A percentile compares a stretch with the other conserved stretches of the same genome.
Evolutionary conservation across 306 rosid genomes (phyloP).

Genomic region (Lathyrus oleraceus): DNA sequence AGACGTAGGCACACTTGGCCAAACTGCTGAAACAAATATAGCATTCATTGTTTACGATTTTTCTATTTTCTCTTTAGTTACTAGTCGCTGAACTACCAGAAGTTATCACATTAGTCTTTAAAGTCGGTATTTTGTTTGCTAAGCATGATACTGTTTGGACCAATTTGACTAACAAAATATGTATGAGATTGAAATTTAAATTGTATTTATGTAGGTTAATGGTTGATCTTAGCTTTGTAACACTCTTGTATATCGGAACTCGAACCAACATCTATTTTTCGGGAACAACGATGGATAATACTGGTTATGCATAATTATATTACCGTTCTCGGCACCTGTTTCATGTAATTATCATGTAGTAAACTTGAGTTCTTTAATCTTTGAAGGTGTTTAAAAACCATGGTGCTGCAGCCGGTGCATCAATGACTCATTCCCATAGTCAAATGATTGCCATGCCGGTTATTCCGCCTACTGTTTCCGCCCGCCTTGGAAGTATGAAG

Average conservation of each 20-base stretch:
- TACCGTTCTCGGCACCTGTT: not conserved
- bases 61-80: too few relatives aligned
- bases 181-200: not conserved
- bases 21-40: too few relatives aligned
- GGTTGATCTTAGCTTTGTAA: not conserved
- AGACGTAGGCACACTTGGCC: too few relatives aligned
- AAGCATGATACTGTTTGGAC: not conserved
- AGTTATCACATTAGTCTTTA: not conserved
- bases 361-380: constrained; percentile 17
- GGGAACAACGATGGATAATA: not conserved
- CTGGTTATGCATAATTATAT: not conserved
- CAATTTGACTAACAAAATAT: not conserved
- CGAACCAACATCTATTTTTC: not conserved
- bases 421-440: constrained; percentile 87
- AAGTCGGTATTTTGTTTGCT: not conserved
- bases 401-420: constrained; percentile 85
- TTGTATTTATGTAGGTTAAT: not conserved
- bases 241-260: not conserved
- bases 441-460: constrained; percentile 78
- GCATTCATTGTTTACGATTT: too few relatives aligned
- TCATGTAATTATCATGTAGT: constrained; percentile 12
- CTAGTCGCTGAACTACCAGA: not conserved
- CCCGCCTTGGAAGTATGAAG: constrained; percentile 57
- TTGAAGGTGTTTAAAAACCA: constrained; percentile 80
- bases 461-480: constrained; percentile 65